Evolutionary conservation across 768 basidiomycete species (phyloP).

Genomic region (Tulasnella sp.): DNA sequence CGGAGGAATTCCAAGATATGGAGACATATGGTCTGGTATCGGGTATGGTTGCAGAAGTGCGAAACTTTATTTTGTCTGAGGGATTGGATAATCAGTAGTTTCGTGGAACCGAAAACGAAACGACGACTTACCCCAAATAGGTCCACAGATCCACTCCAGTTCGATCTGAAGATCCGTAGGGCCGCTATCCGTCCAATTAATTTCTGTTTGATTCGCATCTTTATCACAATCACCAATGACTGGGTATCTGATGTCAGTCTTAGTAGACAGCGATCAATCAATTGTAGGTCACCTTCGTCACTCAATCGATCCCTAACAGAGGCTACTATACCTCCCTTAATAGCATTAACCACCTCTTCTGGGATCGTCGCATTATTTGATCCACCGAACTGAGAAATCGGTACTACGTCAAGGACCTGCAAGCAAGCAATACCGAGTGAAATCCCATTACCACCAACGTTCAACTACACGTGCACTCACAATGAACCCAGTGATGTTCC

Average conservation of each 20-base stretch:
- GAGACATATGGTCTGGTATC: not conserved
- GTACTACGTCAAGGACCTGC: too few species aligned
- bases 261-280: not conserved
- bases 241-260: too few species aligned
- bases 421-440: too few species aligned
- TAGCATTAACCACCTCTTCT: too few species aligned
- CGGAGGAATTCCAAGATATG: not conserved
- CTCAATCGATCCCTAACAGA: too few species aligned
- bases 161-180: not conserved
- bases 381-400: too few species aligned
- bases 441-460: too few species aligned
- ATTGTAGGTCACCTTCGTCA: not conserved
- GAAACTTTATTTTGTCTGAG: not conserved
- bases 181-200: not conserved
- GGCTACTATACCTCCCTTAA: too few species aligned
- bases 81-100: not conserved
- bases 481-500: not conserved
- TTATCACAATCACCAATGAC: too few species aligned
- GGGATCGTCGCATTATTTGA: too few species aligned
- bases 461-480: too few species aligned
- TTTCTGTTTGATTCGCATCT: too few species aligned
- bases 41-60: not conserved
- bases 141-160: not conserved
- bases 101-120: not conserved
- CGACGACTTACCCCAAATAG: not conserved